Evolutionary conservation across 169 alveolate genomes (phyloP).

Genomic region (Miamiensis avidus): DNA sequence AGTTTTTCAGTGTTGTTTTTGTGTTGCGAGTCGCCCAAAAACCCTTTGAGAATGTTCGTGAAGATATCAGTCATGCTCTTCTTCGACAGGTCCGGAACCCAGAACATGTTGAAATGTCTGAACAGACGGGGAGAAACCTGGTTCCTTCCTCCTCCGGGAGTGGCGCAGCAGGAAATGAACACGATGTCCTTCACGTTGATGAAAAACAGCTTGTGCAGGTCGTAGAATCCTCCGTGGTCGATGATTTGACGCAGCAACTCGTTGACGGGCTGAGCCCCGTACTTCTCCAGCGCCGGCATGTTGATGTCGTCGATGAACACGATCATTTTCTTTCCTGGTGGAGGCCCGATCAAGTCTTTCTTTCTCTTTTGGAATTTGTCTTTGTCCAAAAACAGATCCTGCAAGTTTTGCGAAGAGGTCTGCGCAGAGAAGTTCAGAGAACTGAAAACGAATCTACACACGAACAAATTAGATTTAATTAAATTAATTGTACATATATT

Average conservation of each 20-base stretch:
- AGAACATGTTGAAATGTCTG: conserved; percentile 89
- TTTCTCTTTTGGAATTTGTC: conserved; percentile 83
- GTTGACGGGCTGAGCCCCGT: conserved; percentile 92
- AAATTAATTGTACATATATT: neutral
- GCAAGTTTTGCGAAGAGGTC: conserved; percentile 87
- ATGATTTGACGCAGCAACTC: conserved; percentile 90
- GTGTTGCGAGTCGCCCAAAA: conserved; percentile 69
- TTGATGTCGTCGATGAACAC: conserved; percentile 93
- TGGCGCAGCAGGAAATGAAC: conserved; percentile 89
- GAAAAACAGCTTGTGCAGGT: conserved; percentile 82
- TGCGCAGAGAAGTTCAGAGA: conserved; percentile 90
- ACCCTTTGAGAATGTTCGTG: conserved; percentile 87
- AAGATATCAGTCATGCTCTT: conserved; percentile 88
- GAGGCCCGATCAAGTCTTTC: conserved; percentile 91
- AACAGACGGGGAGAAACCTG: conserved; percentile 87
- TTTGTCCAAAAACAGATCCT: conserved; percentile 81
- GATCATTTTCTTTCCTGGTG: conserved; percentile 91
- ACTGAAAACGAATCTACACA: conserved; percentile 56
- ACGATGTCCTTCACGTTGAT: conserved; percentile 80
- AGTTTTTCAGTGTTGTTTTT: conserved; percentile 58
- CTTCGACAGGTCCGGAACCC: conserved; percentile 85
- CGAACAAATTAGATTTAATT: conserved; percentile 21
- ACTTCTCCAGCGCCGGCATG: conserved; percentile 90
- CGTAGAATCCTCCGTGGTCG: conserved; percentile 91
- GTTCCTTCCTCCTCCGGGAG: conserved; percentile 93